Percentiles rank a stretch among this genome's conserved stretches.
Conservation (phyloP, 2,329 filamentous ascomycete genomes). For the Monilinia fructicola region DNA sequence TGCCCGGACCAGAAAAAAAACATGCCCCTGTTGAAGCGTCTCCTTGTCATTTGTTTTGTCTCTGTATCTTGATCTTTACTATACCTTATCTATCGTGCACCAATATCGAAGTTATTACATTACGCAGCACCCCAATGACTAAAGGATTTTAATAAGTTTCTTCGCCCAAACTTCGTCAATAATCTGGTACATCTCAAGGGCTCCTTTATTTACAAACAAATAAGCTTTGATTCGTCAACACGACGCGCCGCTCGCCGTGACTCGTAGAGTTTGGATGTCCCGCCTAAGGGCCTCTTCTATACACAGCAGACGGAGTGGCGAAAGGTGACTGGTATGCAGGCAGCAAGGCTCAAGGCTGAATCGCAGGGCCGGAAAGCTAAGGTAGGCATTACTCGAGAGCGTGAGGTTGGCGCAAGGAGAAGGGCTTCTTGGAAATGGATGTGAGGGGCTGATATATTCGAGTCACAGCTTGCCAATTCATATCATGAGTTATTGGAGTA, state of each 20-base stretch:
- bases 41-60: slow-evolving; percentile 19
- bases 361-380: slow-evolving; percentile 62
- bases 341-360: slow-evolving; percentile 57
- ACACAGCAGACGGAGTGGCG: slow-evolving; percentile 38
- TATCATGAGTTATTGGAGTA: slow-evolving; percentile 96
- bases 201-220: neutral
- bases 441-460: slow-evolving; percentile 24
- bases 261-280: slow-evolving; percentile 23
- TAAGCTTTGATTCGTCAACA: slow-evolving; percentile 15
- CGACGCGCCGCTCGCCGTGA: slow-evolving; percentile 14
- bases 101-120: slow-evolving; percentile 16
- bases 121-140: slow-evolving; percentile 21
- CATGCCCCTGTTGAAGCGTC: slow-evolving; percentile 24
- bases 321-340: slow-evolving; percentile 44
- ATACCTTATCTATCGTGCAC: slow-evolving; percentile 24
- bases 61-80: slow-evolving; percentile 17
- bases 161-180: neutral
- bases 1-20: slow-evolving; percentile 22
- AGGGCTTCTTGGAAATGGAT: slow-evolving; percentile 33
- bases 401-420: slow-evolving; percentile 23
- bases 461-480: slow-evolving; percentile 85
- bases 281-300: slow-evolving; percentile 30
- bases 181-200: neutral
- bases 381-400: slow-evolving; percentile 41
- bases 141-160: slow-evolving; percentile 16